Percentiles rank a stretch among this genome's conserved stretches.
These are phyloP conservation scores for Cylindrotheca fusiformis DNA, from an alignment of 108 stramenopile genomes.

Conservation along the genomic window DNA sequence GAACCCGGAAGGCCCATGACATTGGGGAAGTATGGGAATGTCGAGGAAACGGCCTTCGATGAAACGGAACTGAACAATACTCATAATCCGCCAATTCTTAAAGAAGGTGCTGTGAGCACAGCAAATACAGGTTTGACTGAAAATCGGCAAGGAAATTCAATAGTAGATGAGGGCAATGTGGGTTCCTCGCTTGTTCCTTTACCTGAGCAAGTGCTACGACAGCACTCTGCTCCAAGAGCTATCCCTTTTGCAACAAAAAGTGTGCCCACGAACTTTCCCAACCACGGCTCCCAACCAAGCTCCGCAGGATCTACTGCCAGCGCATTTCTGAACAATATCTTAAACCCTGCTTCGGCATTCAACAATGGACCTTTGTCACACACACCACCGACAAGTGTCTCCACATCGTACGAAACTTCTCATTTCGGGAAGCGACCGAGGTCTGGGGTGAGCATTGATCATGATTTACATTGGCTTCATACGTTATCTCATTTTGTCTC, in stretches of 20 bases:
- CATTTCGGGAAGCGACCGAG: conserved; percentile 83
- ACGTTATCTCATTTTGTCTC: not conserved
- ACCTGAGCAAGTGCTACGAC: conserved; percentile 8
- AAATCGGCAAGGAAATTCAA: too few relatives aligned
- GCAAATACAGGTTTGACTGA: too few relatives aligned
- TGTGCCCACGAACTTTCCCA: too few relatives aligned
- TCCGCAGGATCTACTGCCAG: conserved; percentile 20
- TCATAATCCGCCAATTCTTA: too few relatives aligned
- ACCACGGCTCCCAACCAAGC: conserved; percentile 12
- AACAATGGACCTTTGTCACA: conserved; percentile 38
- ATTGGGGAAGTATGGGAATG: too few relatives aligned
- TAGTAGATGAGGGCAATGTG: too few relatives aligned
- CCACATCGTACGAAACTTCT: conserved; percentile 68
- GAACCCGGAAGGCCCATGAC: conserved; percentile 6
- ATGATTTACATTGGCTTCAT: not conserved
- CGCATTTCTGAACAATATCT: conserved; percentile 27
- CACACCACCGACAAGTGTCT: conserved; percentile 67
- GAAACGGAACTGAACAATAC: too few relatives aligned
- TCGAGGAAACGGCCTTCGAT: too few relatives aligned
- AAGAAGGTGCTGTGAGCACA: too few relatives aligned
- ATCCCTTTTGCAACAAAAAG: too few relatives aligned
- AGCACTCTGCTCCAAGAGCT: conserved; percentile 12
- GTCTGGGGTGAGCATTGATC: conserved; percentile 62
- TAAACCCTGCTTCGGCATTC: conserved; percentile 25
- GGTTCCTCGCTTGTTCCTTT: conserved; percentile 15